Conservation (phyloP, 2,329 filamentous ascomycete genomes). For the Atkinsonella texensis region DNA sequence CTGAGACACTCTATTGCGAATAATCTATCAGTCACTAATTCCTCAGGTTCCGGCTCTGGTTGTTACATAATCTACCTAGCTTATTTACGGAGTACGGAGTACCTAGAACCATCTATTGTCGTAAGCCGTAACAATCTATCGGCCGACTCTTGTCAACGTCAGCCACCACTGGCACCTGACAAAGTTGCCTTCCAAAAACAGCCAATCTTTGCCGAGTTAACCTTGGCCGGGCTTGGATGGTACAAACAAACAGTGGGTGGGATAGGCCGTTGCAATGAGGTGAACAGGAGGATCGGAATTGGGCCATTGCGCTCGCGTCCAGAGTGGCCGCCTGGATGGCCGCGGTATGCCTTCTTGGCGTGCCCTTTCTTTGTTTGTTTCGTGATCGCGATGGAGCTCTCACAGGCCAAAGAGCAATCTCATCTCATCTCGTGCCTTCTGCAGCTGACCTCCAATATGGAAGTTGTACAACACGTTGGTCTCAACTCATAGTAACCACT, state of each 20-base stretch:
- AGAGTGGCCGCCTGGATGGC: too few relatives aligned
- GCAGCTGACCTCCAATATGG: not conserved
- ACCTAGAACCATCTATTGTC: constrained; percentile 1
- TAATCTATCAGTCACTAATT: not conserved
- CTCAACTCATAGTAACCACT: not conserved
- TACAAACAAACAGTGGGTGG: too few relatives aligned
- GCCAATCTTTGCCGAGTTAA: not conserved
- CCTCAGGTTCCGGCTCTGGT: not conserved
- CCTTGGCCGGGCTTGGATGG: too few relatives aligned
- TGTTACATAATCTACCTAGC: too few relatives aligned
- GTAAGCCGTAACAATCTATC: constrained; percentile 5
- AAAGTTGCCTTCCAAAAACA: not conserved
- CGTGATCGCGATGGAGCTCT: not conserved
- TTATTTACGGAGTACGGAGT: too few relatives aligned
- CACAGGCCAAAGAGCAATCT: not conserved
- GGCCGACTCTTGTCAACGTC: constrained; percentile 4
- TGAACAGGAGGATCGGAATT: not conserved
- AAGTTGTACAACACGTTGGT: not conserved
- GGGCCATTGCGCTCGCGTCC: too few relatives aligned
- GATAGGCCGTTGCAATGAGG: too few relatives aligned
- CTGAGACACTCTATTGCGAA: not conserved
- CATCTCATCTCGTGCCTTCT: not conserved
- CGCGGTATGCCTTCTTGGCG: too few relatives aligned
- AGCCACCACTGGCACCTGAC: not conserved
- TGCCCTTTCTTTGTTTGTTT: too few relatives aligned